Evolutionary conservation across 768 basidiomycete genomes (phyloP).

Genomic region (Trametes cubensis): DNA sequence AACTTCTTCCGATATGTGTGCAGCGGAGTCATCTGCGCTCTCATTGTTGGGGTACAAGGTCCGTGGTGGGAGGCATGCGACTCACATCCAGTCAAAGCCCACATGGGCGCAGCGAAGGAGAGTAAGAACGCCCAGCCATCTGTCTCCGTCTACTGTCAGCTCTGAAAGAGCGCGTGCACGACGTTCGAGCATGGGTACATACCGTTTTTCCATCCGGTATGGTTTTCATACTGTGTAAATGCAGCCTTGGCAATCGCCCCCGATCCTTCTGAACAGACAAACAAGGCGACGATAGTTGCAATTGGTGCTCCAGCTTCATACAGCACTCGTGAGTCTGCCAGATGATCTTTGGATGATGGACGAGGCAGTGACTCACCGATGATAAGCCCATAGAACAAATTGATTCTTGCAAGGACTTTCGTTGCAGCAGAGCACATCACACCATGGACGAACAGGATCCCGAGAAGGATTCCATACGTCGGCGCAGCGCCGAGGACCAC

Average conservation of each 20-base stretch:
- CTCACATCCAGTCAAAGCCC: slow-evolving; percentile 77
- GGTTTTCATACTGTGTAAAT: slow-evolving; percentile 70
- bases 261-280: slow-evolving; percentile 56
- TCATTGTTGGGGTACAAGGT: not conserved
- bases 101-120: slow-evolving; percentile 76
- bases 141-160: slow-evolving; percentile 27
- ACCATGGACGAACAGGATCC: slow-evolving; percentile 64
- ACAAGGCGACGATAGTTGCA: slow-evolving; percentile 61
- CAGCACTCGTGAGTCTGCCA: not conserved
- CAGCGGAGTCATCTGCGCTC: slow-evolving; percentile 70
- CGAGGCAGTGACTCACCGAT: slow-evolving; percentile 49
- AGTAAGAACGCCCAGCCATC: slow-evolving; percentile 76
- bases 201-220: slow-evolving; percentile 68
- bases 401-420: slow-evolving; percentile 60
- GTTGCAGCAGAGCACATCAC: slow-evolving; percentile 77
- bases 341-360: no score
- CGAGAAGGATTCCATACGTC: slow-evolving; percentile 68
- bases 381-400: slow-evolving; percentile 65
- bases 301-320: slow-evolving; percentile 60
- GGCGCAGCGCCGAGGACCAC: slow-evolving; percentile 54
- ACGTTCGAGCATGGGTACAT: slow-evolving; percentile 31
- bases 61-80: not conserved
- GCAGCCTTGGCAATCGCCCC: slow-evolving; percentile 66
- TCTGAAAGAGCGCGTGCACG: not conserved
- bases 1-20: slow-evolving; percentile 75